phyloP scores from a whole-genome alignment of 1,139 yeast genomes.

The Yamadazyma oceani region DNA sequence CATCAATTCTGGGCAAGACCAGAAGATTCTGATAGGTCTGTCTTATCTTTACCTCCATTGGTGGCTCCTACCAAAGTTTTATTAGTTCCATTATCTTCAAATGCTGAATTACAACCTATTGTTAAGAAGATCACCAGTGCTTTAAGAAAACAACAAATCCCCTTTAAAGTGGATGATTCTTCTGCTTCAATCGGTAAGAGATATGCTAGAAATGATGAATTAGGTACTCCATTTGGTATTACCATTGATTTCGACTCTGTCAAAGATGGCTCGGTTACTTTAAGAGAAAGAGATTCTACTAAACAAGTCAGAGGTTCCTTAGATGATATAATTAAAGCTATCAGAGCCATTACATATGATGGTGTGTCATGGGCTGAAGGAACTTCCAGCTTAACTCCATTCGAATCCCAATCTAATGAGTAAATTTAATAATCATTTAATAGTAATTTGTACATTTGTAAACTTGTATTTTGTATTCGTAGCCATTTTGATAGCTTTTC shows the following conservation, averaged over 20 bases:
- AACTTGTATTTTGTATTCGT: too few species aligned
- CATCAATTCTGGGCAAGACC: constrained; percentile 96
- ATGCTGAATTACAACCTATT: constrained; percentile 77
- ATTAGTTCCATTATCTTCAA: constrained; percentile 89
- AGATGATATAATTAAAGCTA: constrained; percentile 74
- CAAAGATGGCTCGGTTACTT: constrained; percentile 85
- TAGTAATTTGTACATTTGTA: not conserved
- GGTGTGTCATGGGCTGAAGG: constrained; percentile 85
- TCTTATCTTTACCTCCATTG: constrained; percentile 88
- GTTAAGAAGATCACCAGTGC: constrained; percentile 65
- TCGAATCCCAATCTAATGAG: constrained; percentile 51
- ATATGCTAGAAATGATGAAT: constrained; percentile 97
- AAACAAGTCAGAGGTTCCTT: constrained; percentile 94
- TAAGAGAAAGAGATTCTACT: constrained; percentile 97
- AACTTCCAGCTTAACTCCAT: constrained; percentile 64
- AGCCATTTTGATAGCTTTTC: not conserved
- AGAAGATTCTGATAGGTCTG: constrained; percentile 88
- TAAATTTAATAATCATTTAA: not conserved
- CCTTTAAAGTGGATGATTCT: constrained; percentile 96
- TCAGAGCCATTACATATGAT: constrained; percentile 71
- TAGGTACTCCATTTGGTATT: constrained; percentile 98
- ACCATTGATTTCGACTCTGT: constrained; percentile 96
- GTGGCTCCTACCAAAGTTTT: constrained; percentile 98
- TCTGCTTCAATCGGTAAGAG: constrained; percentile 98
- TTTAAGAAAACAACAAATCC: constrained; percentile 80